Conservation (phyloP, 345 rosid genomes). For the Eucalyptus cloeziana region DNA sequence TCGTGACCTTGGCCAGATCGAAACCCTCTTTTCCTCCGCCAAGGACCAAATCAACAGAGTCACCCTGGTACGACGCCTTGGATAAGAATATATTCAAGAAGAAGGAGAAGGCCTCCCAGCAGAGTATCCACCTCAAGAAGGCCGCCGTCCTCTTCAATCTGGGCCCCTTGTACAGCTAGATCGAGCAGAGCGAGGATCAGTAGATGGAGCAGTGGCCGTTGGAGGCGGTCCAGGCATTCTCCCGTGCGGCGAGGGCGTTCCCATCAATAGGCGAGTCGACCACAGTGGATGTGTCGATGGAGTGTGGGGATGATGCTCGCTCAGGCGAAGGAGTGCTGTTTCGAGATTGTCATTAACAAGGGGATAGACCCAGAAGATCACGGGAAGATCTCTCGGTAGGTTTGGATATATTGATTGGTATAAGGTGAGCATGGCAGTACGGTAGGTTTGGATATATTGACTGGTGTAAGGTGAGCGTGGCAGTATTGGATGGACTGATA, state of each 20-base stretch:
- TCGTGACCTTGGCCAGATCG: slow-evolving; percentile 59
- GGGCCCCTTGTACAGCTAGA: slow-evolving; percentile 74
- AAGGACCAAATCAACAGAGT: slow-evolving; percentile 61
- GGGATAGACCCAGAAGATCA: too few species aligned
- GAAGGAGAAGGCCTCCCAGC: slow-evolving; percentile 65
- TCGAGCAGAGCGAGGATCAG: slow-evolving; percentile 62
- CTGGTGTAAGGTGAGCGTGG: too few species aligned
- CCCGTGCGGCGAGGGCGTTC: slow-evolving; percentile 69
- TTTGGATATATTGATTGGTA: too few species aligned
- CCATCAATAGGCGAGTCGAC: slow-evolving; percentile 53
- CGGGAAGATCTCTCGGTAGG: slow-evolving; percentile 43
- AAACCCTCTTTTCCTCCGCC: slow-evolving; percentile 80
- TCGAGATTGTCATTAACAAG: neutral
- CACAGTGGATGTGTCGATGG: slow-evolving; percentile 49
- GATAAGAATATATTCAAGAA: slow-evolving; percentile 14
- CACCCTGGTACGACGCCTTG: slow-evolving; percentile 80
- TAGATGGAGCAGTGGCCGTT: slow-evolving; percentile 64
- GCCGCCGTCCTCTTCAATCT: slow-evolving; percentile 77
- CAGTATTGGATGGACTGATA: too few species aligned
- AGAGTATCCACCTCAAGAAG: slow-evolving; percentile 78
- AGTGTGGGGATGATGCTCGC: too few species aligned
- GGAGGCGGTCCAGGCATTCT: slow-evolving; percentile 74
- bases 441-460: too few species aligned
- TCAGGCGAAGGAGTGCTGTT: too few species aligned
- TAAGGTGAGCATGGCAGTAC: too few species aligned